Percentiles rank a stretch among this genome's conserved stretches.
Evolutionary conservation across 2,329 filamentous ascomycete species (phyloP).

Genomic region (Fusarium avenaceum): DNA sequence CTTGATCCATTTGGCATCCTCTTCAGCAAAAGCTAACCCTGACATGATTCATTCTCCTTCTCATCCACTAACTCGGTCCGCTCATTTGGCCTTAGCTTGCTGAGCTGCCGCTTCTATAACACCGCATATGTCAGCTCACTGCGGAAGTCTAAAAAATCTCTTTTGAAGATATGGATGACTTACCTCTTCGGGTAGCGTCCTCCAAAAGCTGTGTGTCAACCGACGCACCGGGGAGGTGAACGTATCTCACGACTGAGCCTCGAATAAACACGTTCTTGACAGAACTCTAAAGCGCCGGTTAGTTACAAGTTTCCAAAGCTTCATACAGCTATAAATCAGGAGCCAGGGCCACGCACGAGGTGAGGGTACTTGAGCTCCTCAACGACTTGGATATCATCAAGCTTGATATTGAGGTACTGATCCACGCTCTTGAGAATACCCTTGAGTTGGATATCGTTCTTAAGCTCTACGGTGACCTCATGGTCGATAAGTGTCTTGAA

Average conservation of each 20-base stretch:
- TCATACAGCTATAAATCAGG: neutral
- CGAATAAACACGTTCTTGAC: conserved; percentile 98
- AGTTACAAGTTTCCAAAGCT: conserved; percentile 4
- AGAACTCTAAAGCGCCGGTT: conserved; percentile 64
- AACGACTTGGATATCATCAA: conserved; percentile 93
- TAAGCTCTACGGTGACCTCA: conserved; percentile 97
- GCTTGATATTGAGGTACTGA: conserved; percentile 99
- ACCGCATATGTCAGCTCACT: conserved; percentile 23
- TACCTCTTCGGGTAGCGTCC: conserved; percentile 90
- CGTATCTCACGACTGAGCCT: conserved; percentile 92
- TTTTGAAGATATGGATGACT: conserved; percentile 34
- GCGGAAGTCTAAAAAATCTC: neutral
- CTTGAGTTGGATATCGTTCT: conserved; percentile 98
- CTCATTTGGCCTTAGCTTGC: conserved; percentile 68
- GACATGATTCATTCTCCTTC: conserved; percentile 18
- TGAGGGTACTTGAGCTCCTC: conserved; percentile 97
- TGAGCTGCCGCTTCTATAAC: conserved; percentile 68
- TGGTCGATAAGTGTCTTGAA: conserved; percentile 99
- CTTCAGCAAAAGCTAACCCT: conserved; percentile 10
- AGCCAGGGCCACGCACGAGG: conserved; percentile 69
- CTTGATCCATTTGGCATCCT: conserved; percentile 34
- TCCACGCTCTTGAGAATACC: conserved; percentile 97
- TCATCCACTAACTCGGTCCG: conserved; percentile 4
- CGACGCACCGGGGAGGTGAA: conserved; percentile 84
- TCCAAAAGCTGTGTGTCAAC: conserved; percentile 90